A percentile compares a stretch with the other conserved stretches of the same genome.
These are phyloP conservation scores for Lasiodiplodia sp. DNA, from an alignment of 2,329 filamentous ascomycete species.

Conservation along the genomic window DNA sequence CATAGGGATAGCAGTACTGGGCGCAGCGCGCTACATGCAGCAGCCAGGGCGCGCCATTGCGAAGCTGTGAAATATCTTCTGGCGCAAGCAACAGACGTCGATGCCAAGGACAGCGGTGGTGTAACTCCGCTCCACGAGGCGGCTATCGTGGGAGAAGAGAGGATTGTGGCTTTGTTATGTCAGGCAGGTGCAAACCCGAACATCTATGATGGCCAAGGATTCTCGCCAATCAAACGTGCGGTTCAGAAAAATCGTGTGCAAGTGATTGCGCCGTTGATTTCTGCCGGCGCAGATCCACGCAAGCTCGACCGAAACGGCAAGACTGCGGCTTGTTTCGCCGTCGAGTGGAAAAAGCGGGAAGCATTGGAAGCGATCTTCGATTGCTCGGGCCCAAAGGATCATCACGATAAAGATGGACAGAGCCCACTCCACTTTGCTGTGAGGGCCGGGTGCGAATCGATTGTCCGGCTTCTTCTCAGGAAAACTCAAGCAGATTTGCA, in stretches of 20 bases:
- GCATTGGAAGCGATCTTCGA: neutral
- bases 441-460: too few species aligned
- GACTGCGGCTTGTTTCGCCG: neutral
- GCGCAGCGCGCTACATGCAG: neutral
- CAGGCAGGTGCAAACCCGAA: neutral
- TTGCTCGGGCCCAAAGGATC: neutral
- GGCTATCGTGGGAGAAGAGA: neutral
- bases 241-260: neutral
- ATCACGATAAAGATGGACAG: neutral
- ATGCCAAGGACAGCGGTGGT: neutral
- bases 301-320: neutral
- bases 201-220: neutral
- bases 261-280: neutral
- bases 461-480: neutral
- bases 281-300: neutral
- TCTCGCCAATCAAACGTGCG: neutral
- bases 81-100: neutral
- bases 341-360: too few species aligned
- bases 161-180: neutral
- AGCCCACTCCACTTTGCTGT: neutral
- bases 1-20: neutral
- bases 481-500: neutral
- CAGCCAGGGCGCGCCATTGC: neutral
- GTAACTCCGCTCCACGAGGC: neutral
- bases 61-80: neutral